Conservation (phyloP, 1,139 yeast species). For the Geotrichum carabidarum region DNA sequence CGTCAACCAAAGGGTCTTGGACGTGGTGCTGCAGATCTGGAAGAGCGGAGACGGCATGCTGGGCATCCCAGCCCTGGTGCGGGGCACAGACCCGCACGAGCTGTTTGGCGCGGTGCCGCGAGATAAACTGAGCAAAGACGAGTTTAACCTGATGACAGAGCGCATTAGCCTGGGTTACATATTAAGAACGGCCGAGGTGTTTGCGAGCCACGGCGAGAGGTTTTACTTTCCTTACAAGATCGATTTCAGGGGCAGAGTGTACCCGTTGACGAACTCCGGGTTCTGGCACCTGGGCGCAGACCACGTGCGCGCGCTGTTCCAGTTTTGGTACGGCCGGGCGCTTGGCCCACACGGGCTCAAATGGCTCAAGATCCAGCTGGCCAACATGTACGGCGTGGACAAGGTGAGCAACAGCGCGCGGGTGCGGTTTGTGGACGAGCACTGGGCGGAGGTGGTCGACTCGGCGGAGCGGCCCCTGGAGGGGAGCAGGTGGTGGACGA, state of each 20-base stretch:
- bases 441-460: constrained; percentile 46
- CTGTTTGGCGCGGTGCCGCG: constrained; percentile 48
- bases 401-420: constrained; percentile 55
- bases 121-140: constrained; percentile 59
- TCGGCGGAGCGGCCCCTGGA: constrained; percentile 50
- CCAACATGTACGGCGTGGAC: constrained; percentile 62
- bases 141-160: constrained; percentile 58
- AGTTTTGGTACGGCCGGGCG: constrained; percentile 61
- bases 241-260: constrained; percentile 84
- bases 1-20: constrained; percentile 61
- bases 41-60: constrained; percentile 64
- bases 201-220: constrained; percentile 48
- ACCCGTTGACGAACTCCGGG: constrained; percentile 61
- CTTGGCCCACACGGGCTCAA: constrained; percentile 53
- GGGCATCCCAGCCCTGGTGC: constrained; percentile 66
- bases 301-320: constrained; percentile 54
- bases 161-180: constrained; percentile 39
- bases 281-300: constrained; percentile 61
- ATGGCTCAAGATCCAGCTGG: constrained; percentile 64
- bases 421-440: constrained; percentile 47
- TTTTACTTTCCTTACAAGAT: constrained; percentile 77
- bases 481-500: constrained; percentile 51
- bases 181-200: constrained; percentile 81
- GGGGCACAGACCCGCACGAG: constrained; percentile 49
- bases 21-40: constrained; percentile 68